Evolutionary conservation across 148 eudicot species (phyloP).

Genomic region (Heliamphora exappendiculata): DNA sequence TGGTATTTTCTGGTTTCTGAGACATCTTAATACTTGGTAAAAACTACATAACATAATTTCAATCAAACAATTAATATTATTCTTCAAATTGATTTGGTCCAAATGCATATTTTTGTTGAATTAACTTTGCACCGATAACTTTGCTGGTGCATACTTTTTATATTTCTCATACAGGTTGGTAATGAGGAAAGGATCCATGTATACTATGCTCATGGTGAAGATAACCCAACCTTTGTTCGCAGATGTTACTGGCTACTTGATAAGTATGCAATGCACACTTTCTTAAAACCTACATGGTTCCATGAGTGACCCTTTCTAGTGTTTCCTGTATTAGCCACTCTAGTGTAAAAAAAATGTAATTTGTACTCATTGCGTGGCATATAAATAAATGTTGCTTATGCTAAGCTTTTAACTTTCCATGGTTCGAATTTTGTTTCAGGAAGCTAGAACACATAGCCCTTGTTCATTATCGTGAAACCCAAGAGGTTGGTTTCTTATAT

Average conservation of each 20-base stretch:
- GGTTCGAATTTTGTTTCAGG: conserved; percentile 39
- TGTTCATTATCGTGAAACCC: conserved; percentile 95
- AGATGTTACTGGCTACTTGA: conserved; percentile 99
- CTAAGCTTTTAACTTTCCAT: not conserved
- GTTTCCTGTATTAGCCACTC: not conserved
- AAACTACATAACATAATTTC: not conserved
- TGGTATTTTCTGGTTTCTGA: not conserved
- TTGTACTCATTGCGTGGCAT: not conserved
- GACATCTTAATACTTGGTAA: not conserved
- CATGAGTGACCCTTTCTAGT: not conserved
- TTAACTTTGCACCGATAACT: not conserved
- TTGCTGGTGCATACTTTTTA: conserved; percentile 6
- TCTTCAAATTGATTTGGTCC: not conserved
- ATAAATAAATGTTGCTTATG: not conserved
- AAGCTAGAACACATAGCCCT: conserved; percentile 83
- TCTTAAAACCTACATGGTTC: conserved; percentile 13
- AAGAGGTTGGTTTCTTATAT: conserved; percentile 56
- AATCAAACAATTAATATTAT: not conserved
- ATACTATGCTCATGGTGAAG: conserved; percentile 91
- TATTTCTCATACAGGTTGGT: conserved; percentile 57
- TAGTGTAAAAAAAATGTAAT: not conserved
- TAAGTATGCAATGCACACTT: conserved; percentile 69
- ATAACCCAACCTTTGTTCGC: conserved; percentile 73
- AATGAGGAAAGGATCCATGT: conserved; percentile 88
- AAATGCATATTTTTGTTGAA: not conserved